phyloP scores from a whole-genome alignment of 176 grass and related monocot genomes.

The Olyra latifolia region DNA sequence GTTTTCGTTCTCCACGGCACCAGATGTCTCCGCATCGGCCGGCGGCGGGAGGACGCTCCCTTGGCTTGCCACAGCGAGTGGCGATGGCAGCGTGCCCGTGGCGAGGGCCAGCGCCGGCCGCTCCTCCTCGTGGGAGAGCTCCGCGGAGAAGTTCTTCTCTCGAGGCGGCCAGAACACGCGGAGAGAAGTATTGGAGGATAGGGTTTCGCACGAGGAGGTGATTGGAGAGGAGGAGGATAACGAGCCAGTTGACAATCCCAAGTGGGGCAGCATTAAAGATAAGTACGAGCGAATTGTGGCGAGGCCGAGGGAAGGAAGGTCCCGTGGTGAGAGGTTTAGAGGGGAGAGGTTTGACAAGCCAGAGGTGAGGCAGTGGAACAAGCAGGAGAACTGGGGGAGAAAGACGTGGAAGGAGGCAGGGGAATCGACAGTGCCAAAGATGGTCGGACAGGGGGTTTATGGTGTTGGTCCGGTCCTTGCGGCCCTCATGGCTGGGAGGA shows the following conservation, averaged over 20 bases:
- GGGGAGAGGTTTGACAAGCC: slow-evolving; percentile 50
- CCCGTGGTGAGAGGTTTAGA: slow-evolving; percentile 39
- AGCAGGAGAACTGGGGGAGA: slow-evolving; percentile 77
- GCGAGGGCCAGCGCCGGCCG: slow-evolving; percentile 37
- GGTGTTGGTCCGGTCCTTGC: slow-evolving; percentile 83
- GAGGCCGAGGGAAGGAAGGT: slow-evolving; percentile 41
- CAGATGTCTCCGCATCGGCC: slow-evolving; percentile 17
- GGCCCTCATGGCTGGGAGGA: slow-evolving; percentile 66
- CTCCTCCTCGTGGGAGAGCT: slow-evolving; percentile 79
- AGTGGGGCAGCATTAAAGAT: slow-evolving; percentile 58
- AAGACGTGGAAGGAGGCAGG: slow-evolving; percentile 71
- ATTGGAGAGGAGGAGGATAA: slow-evolving; percentile 33
- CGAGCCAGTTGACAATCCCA: slow-evolving; percentile 58
- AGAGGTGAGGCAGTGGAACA: slow-evolving; percentile 66
- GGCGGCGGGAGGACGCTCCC: slow-evolving; percentile 43
- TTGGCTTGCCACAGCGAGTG: slow-evolving; percentile 40
- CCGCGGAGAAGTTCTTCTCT: slow-evolving; percentile 72
- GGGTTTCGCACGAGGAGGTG: slow-evolving; percentile 20
- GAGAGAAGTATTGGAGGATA: slow-evolving; percentile 23
- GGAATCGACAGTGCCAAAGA: slow-evolving; percentile 67
- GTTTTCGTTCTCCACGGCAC: slow-evolving; percentile 55
- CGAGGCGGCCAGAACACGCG: slow-evolving; percentile 38
- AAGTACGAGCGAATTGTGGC: slow-evolving; percentile 29
- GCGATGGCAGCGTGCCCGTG: not conserved
- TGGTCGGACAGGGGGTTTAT: slow-evolving; percentile 80